Percentiles rank a stretch among this genome's conserved stretches.
Evolutionary conservation across 2,329 filamentous ascomycete species (phyloP).

Genomic region (Didymella sp.): DNA sequence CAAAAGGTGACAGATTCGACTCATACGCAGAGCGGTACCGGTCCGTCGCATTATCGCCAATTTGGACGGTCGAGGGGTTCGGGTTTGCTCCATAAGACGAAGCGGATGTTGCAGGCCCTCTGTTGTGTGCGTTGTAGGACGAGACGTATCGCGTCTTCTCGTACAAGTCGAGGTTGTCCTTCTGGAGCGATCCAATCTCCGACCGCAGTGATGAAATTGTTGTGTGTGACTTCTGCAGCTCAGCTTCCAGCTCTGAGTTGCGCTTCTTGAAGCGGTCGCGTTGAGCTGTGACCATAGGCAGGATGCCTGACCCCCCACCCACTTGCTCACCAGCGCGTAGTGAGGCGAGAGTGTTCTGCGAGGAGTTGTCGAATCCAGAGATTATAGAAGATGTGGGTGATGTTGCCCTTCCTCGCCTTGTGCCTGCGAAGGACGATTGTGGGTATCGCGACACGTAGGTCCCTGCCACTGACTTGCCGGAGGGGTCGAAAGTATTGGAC

Average conservation of each 20-base stretch:
- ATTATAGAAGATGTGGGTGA: constrained; percentile 98
- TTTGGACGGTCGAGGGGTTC: constrained; percentile 74
- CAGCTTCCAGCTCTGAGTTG: constrained; percentile 87
- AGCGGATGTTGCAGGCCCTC: constrained; percentile 65
- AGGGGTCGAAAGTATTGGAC: constrained; percentile 79
- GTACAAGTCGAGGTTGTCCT: constrained; percentile 94
- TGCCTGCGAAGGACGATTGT: constrained; percentile 62
- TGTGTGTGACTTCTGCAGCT: constrained; percentile 83
- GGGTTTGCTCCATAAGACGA: constrained; percentile 70
- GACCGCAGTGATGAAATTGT: constrained; percentile 85
- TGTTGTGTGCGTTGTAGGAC: constrained; percentile 84
- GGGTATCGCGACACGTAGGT: constrained; percentile 85
- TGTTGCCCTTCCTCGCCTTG: constrained; percentile 66
- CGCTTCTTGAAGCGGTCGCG: constrained; percentile 98
- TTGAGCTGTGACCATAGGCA: constrained; percentile 98
- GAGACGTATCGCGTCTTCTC: constrained; percentile 98
- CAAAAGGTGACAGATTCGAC: constrained; percentile 93
- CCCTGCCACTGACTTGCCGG: constrained; percentile 89
- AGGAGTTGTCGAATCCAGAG: constrained; percentile 77
- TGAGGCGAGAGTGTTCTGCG: constrained; percentile 59
- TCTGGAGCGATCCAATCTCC: constrained; percentile 90
- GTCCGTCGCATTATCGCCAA: constrained; percentile 62
- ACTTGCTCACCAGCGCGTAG: constrained; percentile 69
- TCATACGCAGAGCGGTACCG: constrained; percentile 93
- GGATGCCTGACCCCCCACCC: constrained; percentile 81